Conservation (phyloP, 495 filamentous ascomycete species). For the Xylaria grammica region DNA sequence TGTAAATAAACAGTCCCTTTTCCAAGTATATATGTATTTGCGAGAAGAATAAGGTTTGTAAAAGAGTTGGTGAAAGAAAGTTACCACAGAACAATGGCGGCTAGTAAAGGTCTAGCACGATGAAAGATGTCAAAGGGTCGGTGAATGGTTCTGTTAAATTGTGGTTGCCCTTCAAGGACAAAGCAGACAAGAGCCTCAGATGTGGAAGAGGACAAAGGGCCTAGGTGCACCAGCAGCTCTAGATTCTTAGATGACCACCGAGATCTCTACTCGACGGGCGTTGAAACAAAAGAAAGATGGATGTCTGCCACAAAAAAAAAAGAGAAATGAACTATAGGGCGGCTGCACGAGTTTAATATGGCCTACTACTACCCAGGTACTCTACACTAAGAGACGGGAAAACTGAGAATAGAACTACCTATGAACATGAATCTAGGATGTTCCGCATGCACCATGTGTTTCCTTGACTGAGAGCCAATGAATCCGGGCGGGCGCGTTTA, state of each 20-base stretch:
- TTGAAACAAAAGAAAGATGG: constrained; percentile 17
- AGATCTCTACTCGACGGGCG: background rate
- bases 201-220: constrained; percentile 3
- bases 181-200: constrained; percentile 14
- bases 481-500: constrained; percentile 25
- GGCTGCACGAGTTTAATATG: constrained; percentile 19
- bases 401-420: constrained; percentile 20
- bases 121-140: constrained; percentile 8
- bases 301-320: background rate
- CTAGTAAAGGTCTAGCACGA: constrained; percentile 16
- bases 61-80: constrained; percentile 24
- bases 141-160: constrained; percentile 16
- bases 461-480: constrained; percentile 27
- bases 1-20: background rate
- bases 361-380: constrained; percentile 1
- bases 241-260: constrained; percentile 8
- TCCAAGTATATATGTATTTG: constrained; percentile 26
- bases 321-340: constrained; percentile 8
- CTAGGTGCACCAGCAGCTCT: constrained; percentile 20
- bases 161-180: constrained; percentile 36
- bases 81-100: constrained; percentile 21
- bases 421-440: constrained; percentile 10
- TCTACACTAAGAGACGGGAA: background rate
- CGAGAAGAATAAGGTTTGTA: background rate
- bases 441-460: constrained; percentile 29